phyloP scores from a whole-genome alignment of 495 filamentous ascomycete genomes.

The Aspergillus steynii region DNA sequence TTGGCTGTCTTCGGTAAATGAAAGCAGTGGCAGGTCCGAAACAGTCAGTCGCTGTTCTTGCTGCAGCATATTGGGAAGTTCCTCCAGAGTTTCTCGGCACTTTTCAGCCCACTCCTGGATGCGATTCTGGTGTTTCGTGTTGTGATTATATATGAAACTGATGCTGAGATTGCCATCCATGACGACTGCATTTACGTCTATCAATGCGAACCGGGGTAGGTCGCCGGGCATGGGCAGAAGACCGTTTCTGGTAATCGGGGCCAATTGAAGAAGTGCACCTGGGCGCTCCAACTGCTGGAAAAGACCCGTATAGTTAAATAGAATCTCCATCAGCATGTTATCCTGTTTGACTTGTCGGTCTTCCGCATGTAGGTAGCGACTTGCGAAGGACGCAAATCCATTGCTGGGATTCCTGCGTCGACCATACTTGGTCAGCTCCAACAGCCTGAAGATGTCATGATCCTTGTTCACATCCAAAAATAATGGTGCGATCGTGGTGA shows the following conservation, averaged over 20 bases:
- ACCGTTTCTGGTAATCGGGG: slow-evolving; percentile 5
- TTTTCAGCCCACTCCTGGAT: slow-evolving; percentile 54
- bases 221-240: slow-evolving; percentile 43
- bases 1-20: slow-evolving; percentile 51
- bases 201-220: slow-evolving; percentile 52
- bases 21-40: slow-evolving; percentile 21
- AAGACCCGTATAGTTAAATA: slow-evolving; percentile 60
- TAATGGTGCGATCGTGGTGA: slow-evolving; percentile 41
- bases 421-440: slow-evolving; percentile 19
- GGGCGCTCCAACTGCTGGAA: slow-evolving; percentile 55
- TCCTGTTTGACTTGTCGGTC: slow-evolving; percentile 17
- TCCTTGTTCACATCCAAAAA: background rate
- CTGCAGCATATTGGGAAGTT: slow-evolving; percentile 49
- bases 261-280: slow-evolving; percentile 50
- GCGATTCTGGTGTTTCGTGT: slow-evolving; percentile 48
- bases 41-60: slow-evolving; percentile 24
- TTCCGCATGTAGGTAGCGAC: slow-evolving; percentile 12
- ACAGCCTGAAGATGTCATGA: slow-evolving; percentile 4
- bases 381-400: slow-evolving; percentile 29
- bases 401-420: slow-evolving; percentile 23
- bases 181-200: slow-evolving; percentile 55
- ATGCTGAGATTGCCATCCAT: slow-evolving; percentile 51
- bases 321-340: slow-evolving; percentile 57
- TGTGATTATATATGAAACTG: slow-evolving; percentile 51
- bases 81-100: slow-evolving; percentile 49